Evolutionary conservation across 2,329 filamentous ascomycete species (phyloP), one percentile per base, ranked within the genome.

Genomic region (Stagonosporopsis chrysanthemi): DNA sequence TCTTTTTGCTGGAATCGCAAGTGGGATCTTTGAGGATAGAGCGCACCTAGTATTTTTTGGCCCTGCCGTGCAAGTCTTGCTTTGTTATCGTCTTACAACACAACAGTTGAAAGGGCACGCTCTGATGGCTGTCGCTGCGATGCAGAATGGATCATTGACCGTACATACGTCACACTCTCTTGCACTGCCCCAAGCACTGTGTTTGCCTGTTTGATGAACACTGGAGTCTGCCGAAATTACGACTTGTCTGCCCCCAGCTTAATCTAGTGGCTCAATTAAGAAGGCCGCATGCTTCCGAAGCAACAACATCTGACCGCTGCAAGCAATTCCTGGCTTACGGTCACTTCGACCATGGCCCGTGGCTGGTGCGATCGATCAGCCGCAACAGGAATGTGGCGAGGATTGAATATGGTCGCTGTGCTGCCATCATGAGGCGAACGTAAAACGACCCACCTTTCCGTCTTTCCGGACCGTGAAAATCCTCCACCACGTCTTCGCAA

Each of bases 151-250:
- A 14, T 19, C 4, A 9, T 2, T 35, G 4, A 17, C 8, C 6
- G 4, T 12, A 36, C 23, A 22, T 56, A 40, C 24, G 31, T 52
- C 29, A 47, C 26, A 53, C 14, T 23, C 19, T 36, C 17, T 33
- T 24, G 39, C 39, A 54, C 46, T 45, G 54, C 48, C 53, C 43
- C 31, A 19, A 45, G 49, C 43, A 31, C 29, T 47, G 19, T 19
- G 19, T 48, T 47, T 58, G 52, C 59, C 58, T 58, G 51, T 52
- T 47, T 42, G 57, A 58, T 57, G 49, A 54, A 56, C n/a, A 52
- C 38, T 64, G 58, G 61, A 58, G 58, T 52, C 44, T 35, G 41
- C 61, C 62, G 64, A 71, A 64, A 72, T 72, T 72, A 58, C 69
- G 68, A 68, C 56, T 62, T 46, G 65, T 60, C 55, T 45, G 39